These are phyloP conservation scores for Auxenochlorella protothecoides DNA, from an alignment of 139 green algal species.

Conservation along the genomic window DNA sequence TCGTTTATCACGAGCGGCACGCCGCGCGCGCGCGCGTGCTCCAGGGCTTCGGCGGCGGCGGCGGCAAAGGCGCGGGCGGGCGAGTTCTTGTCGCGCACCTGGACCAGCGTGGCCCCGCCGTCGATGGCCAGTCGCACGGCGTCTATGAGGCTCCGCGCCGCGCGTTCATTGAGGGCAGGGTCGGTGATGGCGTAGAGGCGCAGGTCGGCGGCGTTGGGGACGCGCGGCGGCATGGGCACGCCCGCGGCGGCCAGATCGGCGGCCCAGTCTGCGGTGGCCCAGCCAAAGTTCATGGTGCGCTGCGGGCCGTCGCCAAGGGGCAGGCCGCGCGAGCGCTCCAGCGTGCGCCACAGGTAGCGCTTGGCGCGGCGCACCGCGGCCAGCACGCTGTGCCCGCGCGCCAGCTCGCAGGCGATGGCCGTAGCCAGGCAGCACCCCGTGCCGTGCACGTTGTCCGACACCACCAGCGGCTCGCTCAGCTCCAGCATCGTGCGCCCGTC, in stretches of 20 bases:
- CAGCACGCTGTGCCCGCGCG: constrained; percentile 47
- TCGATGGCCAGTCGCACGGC: constrained; percentile 50
- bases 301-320: constrained; percentile 54
- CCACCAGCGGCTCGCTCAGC: constrained; percentile 33
- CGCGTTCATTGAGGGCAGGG: constrained; percentile 39
- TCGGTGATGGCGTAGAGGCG: constrained; percentile 78
- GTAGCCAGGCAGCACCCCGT: constrained; percentile 88
- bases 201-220: constrained; percentile 29
- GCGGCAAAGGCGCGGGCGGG: neutral
- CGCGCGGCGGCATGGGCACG: neutral
- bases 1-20: constrained; percentile 91
- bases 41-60: constrained; percentile 16
- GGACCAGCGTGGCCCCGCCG: constrained; percentile 74
- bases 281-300: constrained; percentile 66
- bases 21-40: constrained; percentile 40
- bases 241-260: constrained; percentile 2
- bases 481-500: constrained; percentile 49
- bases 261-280: constrained; percentile 11
- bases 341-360: constrained; percentile 51
- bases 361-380: constrained; percentile 52
- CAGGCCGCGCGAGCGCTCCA: constrained; percentile 42
- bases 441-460: constrained; percentile 73
- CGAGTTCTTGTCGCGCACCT: constrained; percentile 75
- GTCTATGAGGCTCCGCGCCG: constrained; percentile 24
- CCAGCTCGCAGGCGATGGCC: constrained; percentile 75